Base-by-base conservation (phyloP, 305 asterid genomes). In the Striga hermonthica region DNA sequence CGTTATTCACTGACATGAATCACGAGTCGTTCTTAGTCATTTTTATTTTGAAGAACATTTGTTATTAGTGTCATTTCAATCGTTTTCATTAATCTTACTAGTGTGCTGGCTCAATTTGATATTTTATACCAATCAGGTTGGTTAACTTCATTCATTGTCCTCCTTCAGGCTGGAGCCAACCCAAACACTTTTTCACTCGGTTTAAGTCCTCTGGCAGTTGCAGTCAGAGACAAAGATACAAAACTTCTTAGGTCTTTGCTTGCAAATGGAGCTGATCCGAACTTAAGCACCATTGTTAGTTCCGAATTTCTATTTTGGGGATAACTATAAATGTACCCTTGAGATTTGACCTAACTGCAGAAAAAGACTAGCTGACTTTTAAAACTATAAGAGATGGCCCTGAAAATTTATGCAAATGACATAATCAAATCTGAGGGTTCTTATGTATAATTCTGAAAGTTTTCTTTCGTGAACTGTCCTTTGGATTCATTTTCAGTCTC, bases 201-300 rank as follows among this genome's bases (percentile, higher is more conserved):
- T 5, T 50, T 50, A 50, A 50, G 56, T 50, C 56, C 56, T 13
- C 28, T 50, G 56, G 56, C 56, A 8, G 4, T 50, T n/a, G 56
- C 56, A 50, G n/a, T 9, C 58, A 39, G 9, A 8, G 44, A 39
- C 6, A 39, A 39, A 4, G 44, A 39, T 8, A 1, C 44, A 3
- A 5, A 8, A 39, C 9, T 39, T 39, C 6, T 39, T 39, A 39
- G 9, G 43, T 39, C 43, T 39, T 39, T 39, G 43, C 43, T 39
- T 22, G 31, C 44, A 39, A 8, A 5, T 39, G 44, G 44, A 39
- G 44, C 44, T 4, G 9, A 39, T 39, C 44, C 44, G 9, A 39
- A 39, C 44, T 39, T 8, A 39, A 5, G 8, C 9, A 39, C 44
- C 6, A 4, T 8, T 4, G 44, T 39, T 39, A 39, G 44, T 39